phyloP scores from a whole-genome alignment of 1,284 basidiomycete genomes.

The Pseudozyma pruni region DNA sequence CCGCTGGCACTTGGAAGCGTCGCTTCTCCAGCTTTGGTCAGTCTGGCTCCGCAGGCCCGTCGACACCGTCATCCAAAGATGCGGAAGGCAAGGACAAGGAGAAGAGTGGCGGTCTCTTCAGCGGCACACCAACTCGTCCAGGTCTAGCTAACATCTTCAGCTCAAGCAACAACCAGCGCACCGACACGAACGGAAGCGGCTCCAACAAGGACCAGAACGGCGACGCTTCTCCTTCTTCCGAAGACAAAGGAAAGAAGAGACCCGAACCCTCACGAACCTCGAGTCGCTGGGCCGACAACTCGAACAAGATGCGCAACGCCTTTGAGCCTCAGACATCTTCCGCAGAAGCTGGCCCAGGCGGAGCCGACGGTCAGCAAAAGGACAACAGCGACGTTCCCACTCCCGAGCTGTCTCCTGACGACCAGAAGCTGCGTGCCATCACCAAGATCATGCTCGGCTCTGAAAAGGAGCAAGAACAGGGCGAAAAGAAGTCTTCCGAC shows the following conservation, averaged over 20 bases:
- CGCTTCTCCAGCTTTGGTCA: conserved; percentile 36
- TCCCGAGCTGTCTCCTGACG: conserved; percentile 40
- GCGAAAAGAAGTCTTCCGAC: conserved; percentile 11
- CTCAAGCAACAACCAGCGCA: conserved; percentile 14
- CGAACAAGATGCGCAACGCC: conserved; percentile 44
- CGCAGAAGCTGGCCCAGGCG: conserved; percentile 9
- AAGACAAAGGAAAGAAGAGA: conserved; percentile 19
- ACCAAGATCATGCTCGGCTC: conserved; percentile 54
- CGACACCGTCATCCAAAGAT: conserved; percentile 20
- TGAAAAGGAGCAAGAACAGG: conserved; percentile 17
- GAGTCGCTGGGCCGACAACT: conserved; percentile 42
- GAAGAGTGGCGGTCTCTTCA: conserved; percentile 20
- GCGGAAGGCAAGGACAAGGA: conserved; percentile 15
- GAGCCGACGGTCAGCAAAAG: conserved; percentile 2
- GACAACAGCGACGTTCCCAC: conserved; percentile 23
- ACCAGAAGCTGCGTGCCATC: conserved; percentile 44
- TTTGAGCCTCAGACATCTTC: conserved; percentile 41
- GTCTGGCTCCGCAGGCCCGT: conserved; percentile 4
- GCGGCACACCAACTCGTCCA: conserved; percentile 23
- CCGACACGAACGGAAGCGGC: conserved; percentile 3
- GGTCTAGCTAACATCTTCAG: conserved; percentile 25
- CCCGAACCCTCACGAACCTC: conserved; percentile 16
- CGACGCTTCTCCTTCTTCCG: conserved; percentile 12
- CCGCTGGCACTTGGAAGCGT: conserved; percentile 30
- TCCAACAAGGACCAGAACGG: conserved; percentile 17